These are phyloP conservation scores for Solanum dulcamara DNA, from an alignment of 257 asterid genomes.

Conservation along the genomic window DNA sequence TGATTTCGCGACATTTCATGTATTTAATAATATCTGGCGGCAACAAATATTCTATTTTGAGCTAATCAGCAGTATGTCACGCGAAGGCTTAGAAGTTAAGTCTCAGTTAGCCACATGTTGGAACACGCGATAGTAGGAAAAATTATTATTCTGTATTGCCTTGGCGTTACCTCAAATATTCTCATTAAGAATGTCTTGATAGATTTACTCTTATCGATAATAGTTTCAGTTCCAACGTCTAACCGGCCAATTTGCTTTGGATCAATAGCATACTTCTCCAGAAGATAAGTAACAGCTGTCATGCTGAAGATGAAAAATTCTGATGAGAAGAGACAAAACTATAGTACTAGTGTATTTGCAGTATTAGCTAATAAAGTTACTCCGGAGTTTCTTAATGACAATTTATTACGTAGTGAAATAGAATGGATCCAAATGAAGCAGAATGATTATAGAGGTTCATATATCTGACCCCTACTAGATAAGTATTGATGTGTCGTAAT, in stretches of 20 bases:
- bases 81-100: not conserved
- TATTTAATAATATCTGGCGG: too few relatives aligned
- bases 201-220: constrained; percentile 90
- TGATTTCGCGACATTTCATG: too few relatives aligned
- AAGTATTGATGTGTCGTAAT: not conserved
- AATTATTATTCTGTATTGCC: not conserved
- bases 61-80: not conserved
- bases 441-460: not conserved
- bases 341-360: not conserved
- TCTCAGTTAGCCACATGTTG: not conserved
- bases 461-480: not conserved
- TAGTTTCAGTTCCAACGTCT: constrained; percentile 97
- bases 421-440: not conserved
- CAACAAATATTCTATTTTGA: too few relatives aligned
- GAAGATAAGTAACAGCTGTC: constrained; percentile 85
- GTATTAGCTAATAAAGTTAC: not conserved
- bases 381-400: not conserved
- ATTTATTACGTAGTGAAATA: not conserved
- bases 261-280: constrained; percentile 69
- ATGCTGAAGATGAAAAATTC: constrained; percentile 40
- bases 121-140: not conserved
- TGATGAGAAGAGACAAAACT: not conserved
- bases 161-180: constrained; percentile 66
- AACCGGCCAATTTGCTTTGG: constrained; percentile 89
- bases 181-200: constrained; percentile 97